These are phyloP conservation scores for Clausena lansium DNA, from an alignment of 345 rosid species.

Conservation along the genomic window DNA sequence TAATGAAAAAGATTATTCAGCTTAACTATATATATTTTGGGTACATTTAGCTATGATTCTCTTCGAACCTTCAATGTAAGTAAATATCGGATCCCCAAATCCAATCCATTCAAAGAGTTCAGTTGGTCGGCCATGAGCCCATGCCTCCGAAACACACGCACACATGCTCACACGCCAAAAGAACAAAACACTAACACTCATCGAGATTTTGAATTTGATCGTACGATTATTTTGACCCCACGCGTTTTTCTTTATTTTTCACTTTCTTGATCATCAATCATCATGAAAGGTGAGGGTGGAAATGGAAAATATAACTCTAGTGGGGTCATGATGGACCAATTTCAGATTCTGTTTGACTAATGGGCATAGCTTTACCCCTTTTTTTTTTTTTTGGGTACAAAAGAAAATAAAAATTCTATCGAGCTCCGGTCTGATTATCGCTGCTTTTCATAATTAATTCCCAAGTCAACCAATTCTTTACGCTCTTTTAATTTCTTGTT, in stretches of 20 bases:
- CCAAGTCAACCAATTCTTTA: conserved; percentile 22
- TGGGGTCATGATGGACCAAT: conserved; percentile 9
- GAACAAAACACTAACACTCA: not conserved
- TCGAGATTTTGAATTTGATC: no score
- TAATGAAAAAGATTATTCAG: no score
- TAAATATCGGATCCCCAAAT: conserved; percentile 13
- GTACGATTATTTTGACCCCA: conserved; percentile 1
- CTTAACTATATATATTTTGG: not conserved
- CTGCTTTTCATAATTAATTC: conserved; percentile 3
- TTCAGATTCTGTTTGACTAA: conserved; percentile 34
- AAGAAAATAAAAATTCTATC: not conserved
- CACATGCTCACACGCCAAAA: not conserved
- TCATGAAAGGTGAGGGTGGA: not conserved
- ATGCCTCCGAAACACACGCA: not conserved
- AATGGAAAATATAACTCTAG: conserved; percentile 8
- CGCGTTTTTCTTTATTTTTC: not conserved
- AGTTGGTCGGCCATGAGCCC: conserved; percentile 38
- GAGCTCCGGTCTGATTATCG: not conserved
- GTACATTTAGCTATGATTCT: conserved; percentile 6
- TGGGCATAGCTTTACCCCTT: no score
- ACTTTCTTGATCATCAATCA: not conserved
- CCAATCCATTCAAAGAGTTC: conserved; percentile 29
- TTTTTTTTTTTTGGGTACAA: no score
- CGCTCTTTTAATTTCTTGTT: not conserved
- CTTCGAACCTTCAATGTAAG: conserved; percentile 11